These are phyloP conservation scores for Trypanosoma cruzi DNA, from an alignment of 208 protist species.

Conservation along the genomic window DNA sequence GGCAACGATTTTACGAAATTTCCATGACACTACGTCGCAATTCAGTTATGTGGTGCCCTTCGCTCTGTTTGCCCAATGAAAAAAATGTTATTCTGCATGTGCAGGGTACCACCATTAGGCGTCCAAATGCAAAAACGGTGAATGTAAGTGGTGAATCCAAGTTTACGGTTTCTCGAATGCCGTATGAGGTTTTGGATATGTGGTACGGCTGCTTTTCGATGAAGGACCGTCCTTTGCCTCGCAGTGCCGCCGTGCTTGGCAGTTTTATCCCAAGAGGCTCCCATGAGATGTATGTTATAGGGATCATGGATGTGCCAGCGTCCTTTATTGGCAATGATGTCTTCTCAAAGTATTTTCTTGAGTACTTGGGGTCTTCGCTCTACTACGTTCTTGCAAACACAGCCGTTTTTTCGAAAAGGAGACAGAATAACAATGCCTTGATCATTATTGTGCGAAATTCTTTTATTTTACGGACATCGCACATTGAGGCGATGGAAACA, in stretches of 20 bases:
- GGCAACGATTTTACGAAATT: conserved; percentile 77
- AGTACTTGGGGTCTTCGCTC: conserved; percentile 42
- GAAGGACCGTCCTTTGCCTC: conserved; percentile 40
- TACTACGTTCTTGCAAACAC: conserved; percentile 65
- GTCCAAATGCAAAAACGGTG: conserved; percentile 30
- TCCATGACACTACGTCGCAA: conserved; percentile 57
- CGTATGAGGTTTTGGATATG: conserved; percentile 81
- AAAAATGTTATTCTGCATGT: conserved; percentile 65
- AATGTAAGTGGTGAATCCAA: conserved; percentile 48
- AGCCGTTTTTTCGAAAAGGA: conserved; percentile 37
- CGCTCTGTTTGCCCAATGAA: conserved; percentile 56
- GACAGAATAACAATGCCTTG: conserved; percentile 48
- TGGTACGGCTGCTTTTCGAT: conserved; percentile 86
- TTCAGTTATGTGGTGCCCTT: conserved; percentile 78
- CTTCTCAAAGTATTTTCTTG: conserved; percentile 54
- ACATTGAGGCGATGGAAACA: conserved; percentile 61
- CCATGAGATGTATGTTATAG: conserved; percentile 79
- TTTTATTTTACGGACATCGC: conserved; percentile 62
- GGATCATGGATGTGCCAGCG: conserved; percentile 54
- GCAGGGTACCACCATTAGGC: conserved; percentile 70
- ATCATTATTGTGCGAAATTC: conserved; percentile 63
- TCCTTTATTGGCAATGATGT: conserved; percentile 49
- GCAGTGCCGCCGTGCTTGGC: conserved; percentile 50
- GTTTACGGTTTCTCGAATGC: conserved; percentile 69
- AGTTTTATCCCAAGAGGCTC: conserved; percentile 67